Conservation (phyloP, 106 monocot species). For the Posidonia australis region DNA sequence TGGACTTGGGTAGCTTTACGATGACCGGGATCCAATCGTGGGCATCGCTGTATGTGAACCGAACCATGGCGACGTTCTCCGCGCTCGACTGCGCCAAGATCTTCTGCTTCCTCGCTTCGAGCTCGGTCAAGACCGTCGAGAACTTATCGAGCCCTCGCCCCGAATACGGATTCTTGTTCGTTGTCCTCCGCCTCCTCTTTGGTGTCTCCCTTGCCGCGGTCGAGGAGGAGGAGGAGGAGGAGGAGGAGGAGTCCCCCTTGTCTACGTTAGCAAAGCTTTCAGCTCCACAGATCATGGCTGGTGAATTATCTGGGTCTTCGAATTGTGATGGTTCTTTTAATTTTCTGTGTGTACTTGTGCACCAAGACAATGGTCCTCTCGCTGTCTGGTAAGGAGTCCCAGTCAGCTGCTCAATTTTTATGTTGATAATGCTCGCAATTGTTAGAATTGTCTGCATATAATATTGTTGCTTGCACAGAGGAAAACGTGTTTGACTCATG, state of each 20-base stretch:
- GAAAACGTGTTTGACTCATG: too few relatives aligned
- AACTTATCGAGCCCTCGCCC: conserved; percentile 22
- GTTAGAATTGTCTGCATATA: too few relatives aligned
- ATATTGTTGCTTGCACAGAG: too few relatives aligned
- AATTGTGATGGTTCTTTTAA: too few relatives aligned
- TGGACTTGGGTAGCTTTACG: not conserved
- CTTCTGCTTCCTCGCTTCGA: conserved; percentile 13
- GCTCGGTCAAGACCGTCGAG: conserved; percentile 8
- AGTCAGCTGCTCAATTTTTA: too few relatives aligned
- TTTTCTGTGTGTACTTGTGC: too few relatives aligned
- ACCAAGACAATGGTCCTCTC: too few relatives aligned
- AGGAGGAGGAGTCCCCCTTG: not conserved
- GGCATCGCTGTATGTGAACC: conserved; percentile 13
- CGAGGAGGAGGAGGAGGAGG: not conserved
- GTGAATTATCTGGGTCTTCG: too few relatives aligned
- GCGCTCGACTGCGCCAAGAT: conserved; percentile 8
- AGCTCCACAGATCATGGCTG: conserved; percentile 16
- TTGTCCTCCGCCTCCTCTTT: not conserved
- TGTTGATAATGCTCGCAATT: too few relatives aligned
- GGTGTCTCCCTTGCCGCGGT: too few relatives aligned
- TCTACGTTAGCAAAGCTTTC: conserved; percentile 9
- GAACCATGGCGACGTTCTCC: conserved; percentile 1
- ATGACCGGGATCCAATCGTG: conserved; percentile 17
- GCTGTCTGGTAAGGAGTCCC: too few relatives aligned
- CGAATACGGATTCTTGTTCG: conserved; percentile 12